Conservation (phyloP, 257 asterid genomes). For the Solanum commersonii region DNA sequence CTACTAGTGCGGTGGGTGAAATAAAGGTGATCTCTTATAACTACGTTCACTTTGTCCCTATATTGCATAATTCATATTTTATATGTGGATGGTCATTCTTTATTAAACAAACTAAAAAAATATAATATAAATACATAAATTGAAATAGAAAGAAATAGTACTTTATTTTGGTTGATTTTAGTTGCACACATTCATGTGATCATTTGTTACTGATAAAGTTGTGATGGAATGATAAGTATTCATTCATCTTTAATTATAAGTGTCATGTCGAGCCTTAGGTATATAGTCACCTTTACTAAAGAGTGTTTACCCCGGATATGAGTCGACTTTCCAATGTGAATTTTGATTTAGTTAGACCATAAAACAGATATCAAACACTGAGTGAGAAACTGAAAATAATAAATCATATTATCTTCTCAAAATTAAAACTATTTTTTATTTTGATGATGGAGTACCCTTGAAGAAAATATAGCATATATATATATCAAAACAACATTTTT, state of each 20-base stretch:
- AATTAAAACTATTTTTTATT: not conserved
- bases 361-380: not conserved
- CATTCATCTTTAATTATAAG: fast-evolving
- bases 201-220: not conserved
- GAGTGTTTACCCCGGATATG: fast-evolving
- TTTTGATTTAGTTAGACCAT: not conserved
- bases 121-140: too few relatives aligned
- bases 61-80: not conserved
- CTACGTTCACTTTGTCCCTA: conserved; percentile 5
- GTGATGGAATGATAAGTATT: fast-evolving
- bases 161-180: not conserved
- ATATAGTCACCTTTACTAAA: not conserved
- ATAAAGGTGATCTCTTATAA: not conserved
- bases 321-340: not conserved
- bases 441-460: too few relatives aligned
- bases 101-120: too few relatives aligned
- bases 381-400: not conserved
- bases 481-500: not conserved
- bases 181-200: conserved; percentile 23
- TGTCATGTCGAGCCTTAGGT: not conserved
- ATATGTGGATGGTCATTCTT: not conserved
- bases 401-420: not conserved
- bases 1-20: not conserved
- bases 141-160: not conserved
- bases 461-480: too few relatives aligned